A percentile compares a stretch with the other conserved stretches of the same genome.
These are phyloP conservation scores for Apiotrichum akiyoshidainum DNA, from an alignment of 1,284 basidiomycete genomes.

Conservation along the genomic window DNA sequence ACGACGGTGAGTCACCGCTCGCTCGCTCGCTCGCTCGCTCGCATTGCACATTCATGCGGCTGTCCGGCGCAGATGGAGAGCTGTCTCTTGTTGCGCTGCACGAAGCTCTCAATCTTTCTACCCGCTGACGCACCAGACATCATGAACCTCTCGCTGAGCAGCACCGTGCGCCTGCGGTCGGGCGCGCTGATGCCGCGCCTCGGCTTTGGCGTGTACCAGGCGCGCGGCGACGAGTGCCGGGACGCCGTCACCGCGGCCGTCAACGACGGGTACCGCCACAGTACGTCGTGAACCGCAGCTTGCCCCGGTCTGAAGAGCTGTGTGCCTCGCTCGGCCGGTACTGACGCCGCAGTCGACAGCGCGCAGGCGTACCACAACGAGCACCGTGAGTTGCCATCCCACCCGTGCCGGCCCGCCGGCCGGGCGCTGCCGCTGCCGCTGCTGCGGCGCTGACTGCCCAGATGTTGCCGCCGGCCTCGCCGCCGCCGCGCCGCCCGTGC, in stretches of 20 bases:
- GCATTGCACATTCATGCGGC: no score
- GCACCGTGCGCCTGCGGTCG: slow-evolving; percentile 39
- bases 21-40: no score
- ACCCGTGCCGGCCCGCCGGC: no score
- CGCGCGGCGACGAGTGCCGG: slow-evolving; percentile 56
- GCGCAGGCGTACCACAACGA: slow-evolving; percentile 75
- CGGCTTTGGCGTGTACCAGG: slow-evolving; percentile 79
- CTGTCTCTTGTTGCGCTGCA: background rate
- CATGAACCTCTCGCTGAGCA: slow-evolving; percentile 26
- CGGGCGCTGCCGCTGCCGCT: no score
- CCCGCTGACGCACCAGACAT: background rate
- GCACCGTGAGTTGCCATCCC: slow-evolving; percentile 68
- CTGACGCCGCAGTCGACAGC: slow-evolving; percentile 31
- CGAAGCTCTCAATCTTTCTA: no score
- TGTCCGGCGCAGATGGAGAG: no score
- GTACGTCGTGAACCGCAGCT: slow-evolving; percentile 44
- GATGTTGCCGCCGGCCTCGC: slow-evolving; percentile 34
- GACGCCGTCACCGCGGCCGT: slow-evolving; percentile 66
- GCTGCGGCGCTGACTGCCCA: slow-evolving; percentile 11
- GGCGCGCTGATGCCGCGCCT: slow-evolving; percentile 63
- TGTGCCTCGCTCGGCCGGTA: background rate
- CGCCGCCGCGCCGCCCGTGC: slow-evolving; percentile 8
- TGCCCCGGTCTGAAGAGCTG: background rate
- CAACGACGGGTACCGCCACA: slow-evolving; percentile 64
- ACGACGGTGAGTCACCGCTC: background rate